Evolutionary conservation across 306 rosid genomes (phyloP), one percentile per base, ranked within the genome.

Genomic region (Potentilla sterilis): DNA sequence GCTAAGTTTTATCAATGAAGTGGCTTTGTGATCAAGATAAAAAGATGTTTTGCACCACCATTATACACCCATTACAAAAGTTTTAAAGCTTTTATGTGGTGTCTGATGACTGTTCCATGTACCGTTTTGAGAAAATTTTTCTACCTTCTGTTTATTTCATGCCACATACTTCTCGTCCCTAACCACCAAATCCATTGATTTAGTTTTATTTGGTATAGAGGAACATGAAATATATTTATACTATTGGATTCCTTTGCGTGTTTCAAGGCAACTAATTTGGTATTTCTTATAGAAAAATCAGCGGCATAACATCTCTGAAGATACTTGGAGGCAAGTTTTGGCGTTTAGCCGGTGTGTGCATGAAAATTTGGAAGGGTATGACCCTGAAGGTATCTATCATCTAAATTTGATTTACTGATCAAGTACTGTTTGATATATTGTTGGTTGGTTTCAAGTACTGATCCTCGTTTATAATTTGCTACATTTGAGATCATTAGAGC

Each of bases 251-350:
- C 40, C 49, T 32, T 21, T 73, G 34, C 63, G 2, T 75, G 63
- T 74, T 75, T 15, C 41, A 11, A 75, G 73, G 69, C 68, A 74
- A 66, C 87, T 91, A 72, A 77, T 57, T 79, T 84, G 64, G 66
- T 24, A 54, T 77, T 75, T 76, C 65, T 68, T 81, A 58, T 76
- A 96, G 99, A 96, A 89, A 83, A 90, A 88, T 80, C 99, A 92
- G 77, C 90, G 99, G 62, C 87, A 92, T 86, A 96, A 92, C 87
- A 92, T 96, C 80, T 89, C 97, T 3, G 97, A 96, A 86, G 99
- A 96, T 86, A 92, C 98, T 16, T 96, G 99, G 99, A 85, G 80
- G 80, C 99, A 96, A 87, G 98, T 92, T 72, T 83, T 96, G 68
- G 93, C 99, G 84, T 96, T 96, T 82, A 96, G 98, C 85, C 82